phyloP scores from a whole-genome alignment of 345 rosid genomes.

The Sapria himalayana region DNA sequence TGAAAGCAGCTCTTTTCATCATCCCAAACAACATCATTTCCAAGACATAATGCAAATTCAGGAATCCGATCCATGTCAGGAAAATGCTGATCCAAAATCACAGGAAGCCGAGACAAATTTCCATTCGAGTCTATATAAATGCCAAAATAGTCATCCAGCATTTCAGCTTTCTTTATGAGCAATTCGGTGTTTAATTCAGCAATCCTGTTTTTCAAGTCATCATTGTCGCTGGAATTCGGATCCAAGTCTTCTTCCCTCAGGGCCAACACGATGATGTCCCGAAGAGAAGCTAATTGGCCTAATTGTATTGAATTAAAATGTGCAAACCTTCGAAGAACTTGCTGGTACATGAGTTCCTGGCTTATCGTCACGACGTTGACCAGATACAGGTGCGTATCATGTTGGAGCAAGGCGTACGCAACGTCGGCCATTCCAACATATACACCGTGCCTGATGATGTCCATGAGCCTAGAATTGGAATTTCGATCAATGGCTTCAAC shows the following conservation, averaged over 20 bases:
- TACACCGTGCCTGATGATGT: conserved; percentile 49
- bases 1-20: conserved; percentile 72
- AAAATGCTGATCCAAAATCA: conserved; percentile 75
- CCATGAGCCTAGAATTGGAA: conserved; percentile 64
- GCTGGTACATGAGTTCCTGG: conserved; percentile 98
- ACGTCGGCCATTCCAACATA: conserved; percentile 97
- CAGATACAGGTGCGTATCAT: conserved; percentile 65
- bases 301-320: conserved; percentile 78
- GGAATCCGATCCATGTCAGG: conserved; percentile 97
- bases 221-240: conserved; percentile 31
- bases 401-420: conserved; percentile 71
- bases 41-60: conserved; percentile 70
- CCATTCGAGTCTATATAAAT: conserved; percentile 44
- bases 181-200: conserved; percentile 74
- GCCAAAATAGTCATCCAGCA: conserved; percentile 78
- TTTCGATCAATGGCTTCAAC: conserved; percentile 34
- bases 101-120: conserved; percentile 67
- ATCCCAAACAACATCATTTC: conserved; percentile 94
- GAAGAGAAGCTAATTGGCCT: conserved; percentile 58
- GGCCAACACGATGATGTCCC: conserved; percentile 61
- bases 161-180: conserved; percentile 51
- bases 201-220: conserved; percentile 61
- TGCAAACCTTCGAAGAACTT: conserved; percentile 62
- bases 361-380: conserved; percentile 78
- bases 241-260: conserved; percentile 74